phyloP scores from a whole-genome alignment of 75 land plant genomes.

The Cunninghamia lanceolata region DNA sequence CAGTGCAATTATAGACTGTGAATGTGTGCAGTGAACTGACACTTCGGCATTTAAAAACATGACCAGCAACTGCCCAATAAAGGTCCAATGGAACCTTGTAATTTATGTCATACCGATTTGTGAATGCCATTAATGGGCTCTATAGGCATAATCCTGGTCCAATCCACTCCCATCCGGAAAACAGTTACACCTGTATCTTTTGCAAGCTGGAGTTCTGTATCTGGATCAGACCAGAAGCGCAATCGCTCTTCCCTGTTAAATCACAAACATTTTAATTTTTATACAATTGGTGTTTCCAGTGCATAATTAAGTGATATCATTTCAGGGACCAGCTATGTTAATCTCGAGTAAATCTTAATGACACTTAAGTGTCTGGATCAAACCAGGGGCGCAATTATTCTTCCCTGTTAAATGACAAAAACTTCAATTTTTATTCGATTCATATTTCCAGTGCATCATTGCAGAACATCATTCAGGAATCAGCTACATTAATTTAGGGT shows the following conservation, averaged over 20 bases:
- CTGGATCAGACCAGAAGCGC: slow-evolving; percentile 98
- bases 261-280: not conserved
- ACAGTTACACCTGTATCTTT: slow-evolving; percentile 77
- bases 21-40: not conserved
- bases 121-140: slow-evolving; percentile 73
- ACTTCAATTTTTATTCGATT: not conserved
- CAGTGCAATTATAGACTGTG: not conserved
- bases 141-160: slow-evolving; percentile 86
- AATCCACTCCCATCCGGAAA: slow-evolving; percentile 97
- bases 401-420: slow-evolving; percentile 44
- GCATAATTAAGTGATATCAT: too few species aligned
- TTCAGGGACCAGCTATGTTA: not conserved
- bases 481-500: not conserved
- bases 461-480: not conserved
- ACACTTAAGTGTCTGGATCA: slow-evolving; percentile 68
- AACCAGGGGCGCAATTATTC: slow-evolving; percentile 92
- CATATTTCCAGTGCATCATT: not conserved
- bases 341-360: too few species aligned
- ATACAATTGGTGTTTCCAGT: not conserved
- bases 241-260: slow-evolving; percentile 78
- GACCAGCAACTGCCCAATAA: slow-evolving; percentile 8
- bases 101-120: slow-evolving; percentile 39
- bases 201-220: slow-evolving; percentile 83
- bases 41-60: not conserved
- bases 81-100: not conserved